Conservation (phyloP, 805 yeast species). For the Cyberlindnera maclurae region DNA sequence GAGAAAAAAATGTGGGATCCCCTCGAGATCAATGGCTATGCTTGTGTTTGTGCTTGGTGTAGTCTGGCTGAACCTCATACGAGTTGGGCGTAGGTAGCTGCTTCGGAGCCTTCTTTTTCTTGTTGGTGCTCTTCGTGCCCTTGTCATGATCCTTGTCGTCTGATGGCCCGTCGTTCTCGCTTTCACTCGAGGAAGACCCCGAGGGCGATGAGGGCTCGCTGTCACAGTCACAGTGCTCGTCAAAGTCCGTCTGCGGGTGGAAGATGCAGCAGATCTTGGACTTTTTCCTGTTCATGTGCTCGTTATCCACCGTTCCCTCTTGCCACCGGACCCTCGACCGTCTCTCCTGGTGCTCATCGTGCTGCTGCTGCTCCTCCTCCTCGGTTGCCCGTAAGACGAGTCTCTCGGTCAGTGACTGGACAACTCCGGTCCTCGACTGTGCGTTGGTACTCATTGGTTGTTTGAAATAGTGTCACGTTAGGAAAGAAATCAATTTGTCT, state of each 20-base stretch:
- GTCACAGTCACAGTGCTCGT: constrained; percentile 36
- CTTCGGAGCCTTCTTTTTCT: constrained; percentile 26
- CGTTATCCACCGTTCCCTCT: constrained; percentile 85
- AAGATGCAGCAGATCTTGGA: constrained; percentile 86
- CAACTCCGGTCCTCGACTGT: not conserved
- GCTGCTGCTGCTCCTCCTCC: constrained; percentile 2
- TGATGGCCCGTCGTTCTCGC: constrained; percentile 16
- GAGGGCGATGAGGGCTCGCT: constrained; percentile 20
- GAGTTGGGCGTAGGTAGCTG: constrained; percentile 60
- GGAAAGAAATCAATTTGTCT: too few relatives aligned
- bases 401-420: constrained; percentile 1
- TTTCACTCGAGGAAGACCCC: constrained; percentile 28
- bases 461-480: too few relatives aligned
- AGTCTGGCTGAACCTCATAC: constrained; percentile 80
- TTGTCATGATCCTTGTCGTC: constrained; percentile 25
- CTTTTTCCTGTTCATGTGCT: constrained; percentile 79
- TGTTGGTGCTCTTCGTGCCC: constrained; percentile 26
- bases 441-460: too few relatives aligned
- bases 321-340: constrained; percentile 71
- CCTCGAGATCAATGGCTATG: constrained; percentile 1
- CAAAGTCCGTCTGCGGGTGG: constrained; percentile 65
- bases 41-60: constrained; percentile 23
- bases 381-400: constrained; percentile 17
- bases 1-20: too few relatives aligned
- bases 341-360: constrained; percentile 1